phyloP scores from a whole-genome alignment of 805 yeast genomes.

The Candida caryicola region DNA sequence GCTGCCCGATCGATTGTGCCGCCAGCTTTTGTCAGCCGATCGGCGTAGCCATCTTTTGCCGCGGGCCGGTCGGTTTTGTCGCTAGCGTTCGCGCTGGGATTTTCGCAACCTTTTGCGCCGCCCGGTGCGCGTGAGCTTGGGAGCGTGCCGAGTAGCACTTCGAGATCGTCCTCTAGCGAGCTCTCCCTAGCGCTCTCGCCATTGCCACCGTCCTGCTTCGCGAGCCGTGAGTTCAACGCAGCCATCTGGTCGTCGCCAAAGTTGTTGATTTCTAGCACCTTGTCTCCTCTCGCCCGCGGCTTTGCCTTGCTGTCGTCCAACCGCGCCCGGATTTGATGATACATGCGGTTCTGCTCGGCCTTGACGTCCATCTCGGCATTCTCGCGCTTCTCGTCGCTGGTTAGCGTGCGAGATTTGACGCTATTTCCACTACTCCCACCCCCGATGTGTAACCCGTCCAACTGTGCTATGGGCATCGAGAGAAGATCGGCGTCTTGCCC shows the following conservation, averaged over 20 bases:
- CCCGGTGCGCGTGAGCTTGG: too few species aligned
- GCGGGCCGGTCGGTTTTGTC: too few species aligned
- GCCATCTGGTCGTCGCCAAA: constrained; percentile 19
- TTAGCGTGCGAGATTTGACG: constrained; percentile 16
- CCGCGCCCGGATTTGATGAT: constrained; percentile 26
- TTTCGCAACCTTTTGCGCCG: too few species aligned
- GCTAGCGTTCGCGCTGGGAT: too few species aligned
- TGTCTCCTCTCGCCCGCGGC: constrained; percentile 5
- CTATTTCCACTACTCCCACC: constrained; percentile 19
- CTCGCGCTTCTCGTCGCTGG: constrained; percentile 26
- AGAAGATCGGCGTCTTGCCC: constrained; percentile 18
- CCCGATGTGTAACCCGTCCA: constrained; percentile 39
- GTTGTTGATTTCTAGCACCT: constrained; percentile 37
- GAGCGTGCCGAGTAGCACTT: constrained; percentile 12
- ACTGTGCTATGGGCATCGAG: constrained; percentile 23
- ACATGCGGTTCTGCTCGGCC: constrained; percentile 27
- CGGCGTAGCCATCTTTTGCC: too few species aligned
- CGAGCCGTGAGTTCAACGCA: constrained; percentile 3
- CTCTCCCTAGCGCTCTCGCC: neutral
- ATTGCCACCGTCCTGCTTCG: constrained; percentile 4
- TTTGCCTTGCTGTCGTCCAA: constrained; percentile 17
- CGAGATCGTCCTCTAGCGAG: constrained; percentile 11
- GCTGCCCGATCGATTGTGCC: too few species aligned
- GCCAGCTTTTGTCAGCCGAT: too few species aligned
- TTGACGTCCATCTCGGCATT: constrained; percentile 22